Evolutionary conservation across 83 land plant genomes (phyloP).

Genomic region (Picea mariana): DNA sequence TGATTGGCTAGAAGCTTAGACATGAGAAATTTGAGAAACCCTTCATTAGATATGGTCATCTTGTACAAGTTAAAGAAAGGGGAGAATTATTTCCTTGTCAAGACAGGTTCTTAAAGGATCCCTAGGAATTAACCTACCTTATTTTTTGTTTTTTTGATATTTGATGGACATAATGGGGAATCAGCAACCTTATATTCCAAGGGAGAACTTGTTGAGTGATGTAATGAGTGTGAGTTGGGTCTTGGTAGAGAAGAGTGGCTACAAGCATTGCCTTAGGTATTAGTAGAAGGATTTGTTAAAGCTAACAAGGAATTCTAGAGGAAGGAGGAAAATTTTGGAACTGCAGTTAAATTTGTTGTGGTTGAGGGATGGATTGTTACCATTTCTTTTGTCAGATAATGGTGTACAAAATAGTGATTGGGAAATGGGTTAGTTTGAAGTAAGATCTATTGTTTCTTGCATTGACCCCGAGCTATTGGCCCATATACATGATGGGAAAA

Average conservation of each 20-base stretch:
- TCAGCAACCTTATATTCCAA: no score
- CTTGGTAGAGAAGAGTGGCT: slow-evolving; percentile 75
- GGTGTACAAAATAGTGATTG: no score
- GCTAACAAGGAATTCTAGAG: slow-evolving; percentile 88
- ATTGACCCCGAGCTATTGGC: no score
- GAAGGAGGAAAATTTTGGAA: slow-evolving; percentile 63
- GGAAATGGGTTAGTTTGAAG: no score
- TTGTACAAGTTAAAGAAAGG: slow-evolving; percentile 77
- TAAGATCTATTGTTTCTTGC: no score
- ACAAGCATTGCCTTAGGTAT: slow-evolving; percentile 79
- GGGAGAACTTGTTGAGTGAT: no score
- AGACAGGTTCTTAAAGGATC: slow-evolving; percentile 75
- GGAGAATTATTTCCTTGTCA: slow-evolving; percentile 75
- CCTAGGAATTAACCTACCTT: slow-evolving; percentile 66
- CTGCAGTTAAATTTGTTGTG: slow-evolving; percentile 88
- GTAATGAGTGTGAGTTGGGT: no score
- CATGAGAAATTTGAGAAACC: slow-evolving; percentile 80
- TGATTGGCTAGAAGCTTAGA: slow-evolving; percentile 62
- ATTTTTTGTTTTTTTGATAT: slow-evolving; percentile 76
- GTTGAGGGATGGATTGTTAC: slow-evolving; percentile 94
- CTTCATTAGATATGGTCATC: slow-evolving; percentile 56
- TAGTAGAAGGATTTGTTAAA: slow-evolving; percentile 94
- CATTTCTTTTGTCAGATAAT: slow-evolving; percentile 85
- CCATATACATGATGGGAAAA: no score
- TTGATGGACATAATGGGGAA: no score